A percentile compares a stretch with the other conserved stretches of the same genome.
Conservation (phyloP, 345 rosid genomes). For the Arabidopsis suecica region DNA sequence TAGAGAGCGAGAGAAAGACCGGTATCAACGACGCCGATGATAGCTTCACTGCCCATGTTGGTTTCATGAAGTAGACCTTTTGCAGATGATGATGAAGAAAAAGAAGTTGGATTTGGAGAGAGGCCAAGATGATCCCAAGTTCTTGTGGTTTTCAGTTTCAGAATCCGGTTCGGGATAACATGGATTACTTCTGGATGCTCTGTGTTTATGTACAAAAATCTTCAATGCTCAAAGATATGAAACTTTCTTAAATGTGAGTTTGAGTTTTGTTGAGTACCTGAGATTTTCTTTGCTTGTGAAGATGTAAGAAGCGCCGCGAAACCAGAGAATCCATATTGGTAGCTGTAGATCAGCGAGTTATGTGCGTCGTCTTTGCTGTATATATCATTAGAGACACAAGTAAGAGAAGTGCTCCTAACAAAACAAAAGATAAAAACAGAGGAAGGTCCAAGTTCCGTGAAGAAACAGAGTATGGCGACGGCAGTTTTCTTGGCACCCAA, state of each 20-base stretch:
- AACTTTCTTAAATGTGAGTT: background rate
- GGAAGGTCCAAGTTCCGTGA: background rate
- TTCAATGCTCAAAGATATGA: background rate
- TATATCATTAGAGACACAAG: conserved; percentile 12
- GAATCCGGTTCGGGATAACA: conserved; percentile 46
- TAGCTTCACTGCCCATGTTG: conserved; percentile 46
- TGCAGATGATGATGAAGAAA: conserved; percentile 6
- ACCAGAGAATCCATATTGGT: conserved; percentile 57
- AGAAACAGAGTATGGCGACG: conserved; percentile 11
- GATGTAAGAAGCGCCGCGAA: conserved; percentile 60
- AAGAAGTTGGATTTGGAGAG: conserved; percentile 38
- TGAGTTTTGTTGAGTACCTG: conserved; percentile 40
- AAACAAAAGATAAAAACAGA: conserved; percentile 1
- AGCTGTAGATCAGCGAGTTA: conserved; percentile 58
- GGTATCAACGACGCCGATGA: conserved; percentile 41
- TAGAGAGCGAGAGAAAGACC: conserved; percentile 23
- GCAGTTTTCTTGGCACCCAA: conserved; percentile 12
- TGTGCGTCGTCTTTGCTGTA: conserved; percentile 51
- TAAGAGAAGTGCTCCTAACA: background rate
- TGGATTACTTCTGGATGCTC: conserved; percentile 51
- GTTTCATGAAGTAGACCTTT: conserved; percentile 37
- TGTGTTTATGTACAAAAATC: conserved; percentile 12
- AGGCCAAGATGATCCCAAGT: conserved; percentile 56
- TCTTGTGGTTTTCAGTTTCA: conserved; percentile 54
- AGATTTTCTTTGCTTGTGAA: conserved; percentile 48